phyloP scores from a whole-genome alignment of 352 stramenopile species.

The Globisporangium apiculatum region DNA sequence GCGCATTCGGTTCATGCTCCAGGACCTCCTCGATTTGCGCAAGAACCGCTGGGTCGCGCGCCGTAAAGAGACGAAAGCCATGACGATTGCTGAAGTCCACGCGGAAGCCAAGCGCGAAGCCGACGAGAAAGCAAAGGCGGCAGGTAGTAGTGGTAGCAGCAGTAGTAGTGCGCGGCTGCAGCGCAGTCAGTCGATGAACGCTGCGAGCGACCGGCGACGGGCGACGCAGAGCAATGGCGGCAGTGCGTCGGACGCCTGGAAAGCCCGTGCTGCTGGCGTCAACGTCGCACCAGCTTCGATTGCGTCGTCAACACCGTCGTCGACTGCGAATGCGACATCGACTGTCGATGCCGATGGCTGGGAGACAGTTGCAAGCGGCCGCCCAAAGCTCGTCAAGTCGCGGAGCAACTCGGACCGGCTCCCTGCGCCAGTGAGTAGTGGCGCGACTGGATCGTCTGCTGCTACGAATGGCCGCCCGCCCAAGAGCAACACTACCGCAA shows the following conservation, averaged over 20 bases:
- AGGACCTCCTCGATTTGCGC: constrained; percentile 73
- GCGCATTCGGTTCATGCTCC: constrained; percentile 79
- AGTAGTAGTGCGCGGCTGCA: constrained; percentile 33
- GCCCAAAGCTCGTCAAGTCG: constrained; percentile 55
- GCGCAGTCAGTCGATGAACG: constrained; percentile 60
- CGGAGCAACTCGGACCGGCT: constrained; percentile 58
- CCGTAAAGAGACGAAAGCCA: constrained; percentile 78
- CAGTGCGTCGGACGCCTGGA: constrained; percentile 52
- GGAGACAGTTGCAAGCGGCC: constrained; percentile 54
- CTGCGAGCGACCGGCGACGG: constrained; percentile 35
- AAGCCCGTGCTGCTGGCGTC: constrained; percentile 28
- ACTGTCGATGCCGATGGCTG: constrained; percentile 56
- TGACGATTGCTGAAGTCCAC: constrained; percentile 79
- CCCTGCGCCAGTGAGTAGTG: background rate
- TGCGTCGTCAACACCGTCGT: no score
- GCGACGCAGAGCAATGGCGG: constrained; percentile 17
- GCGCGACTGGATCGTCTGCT: constrained; percentile 1
- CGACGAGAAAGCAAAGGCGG: constrained; percentile 55
- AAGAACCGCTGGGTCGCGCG: constrained; percentile 68
- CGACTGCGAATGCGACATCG: constrained; percentile 7
- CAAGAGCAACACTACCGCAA: constrained; percentile 14
- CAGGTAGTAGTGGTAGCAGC: constrained; percentile 12
- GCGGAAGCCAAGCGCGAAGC: constrained; percentile 64
- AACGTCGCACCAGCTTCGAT: background rate
- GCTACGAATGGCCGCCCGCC: constrained; percentile 18